Percentiles rank a stretch among this genome's conserved stretches.
phyloP scores from a whole-genome alignment of 1,284 basidiomycete genomes.

The Crepidotus sp. region DNA sequence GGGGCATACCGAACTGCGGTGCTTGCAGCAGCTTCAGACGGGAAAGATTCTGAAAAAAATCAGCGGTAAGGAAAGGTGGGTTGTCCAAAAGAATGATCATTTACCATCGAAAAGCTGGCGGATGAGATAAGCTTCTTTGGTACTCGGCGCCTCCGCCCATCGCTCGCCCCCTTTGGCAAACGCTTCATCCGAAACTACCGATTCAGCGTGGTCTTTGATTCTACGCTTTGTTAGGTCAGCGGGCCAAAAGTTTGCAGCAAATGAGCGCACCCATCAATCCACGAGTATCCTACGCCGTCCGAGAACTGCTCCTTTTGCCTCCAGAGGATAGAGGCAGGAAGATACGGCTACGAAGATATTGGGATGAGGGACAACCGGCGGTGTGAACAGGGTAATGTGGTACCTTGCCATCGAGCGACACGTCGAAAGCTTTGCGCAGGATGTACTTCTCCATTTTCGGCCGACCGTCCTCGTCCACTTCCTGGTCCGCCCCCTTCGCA shows the following conservation, averaged over 20 bases:
- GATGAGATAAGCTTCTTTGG: conserved; percentile 96
- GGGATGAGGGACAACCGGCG: conserved; percentile 1
- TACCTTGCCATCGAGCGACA: conserved; percentile 76
- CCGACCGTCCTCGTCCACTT: conserved; percentile 75
- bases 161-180: conserved; percentile 71
- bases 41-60: conserved; percentile 62
- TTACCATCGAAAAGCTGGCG: conserved; percentile 86
- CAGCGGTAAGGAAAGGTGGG: conserved; percentile 5
- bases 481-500: conserved; percentile 71
- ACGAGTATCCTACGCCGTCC: conserved; percentile 98
- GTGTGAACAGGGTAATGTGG: conserved; percentile 7
- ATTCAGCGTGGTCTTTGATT: conserved; percentile 84
- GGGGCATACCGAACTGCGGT: conserved; percentile 82
- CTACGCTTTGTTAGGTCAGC: conserved; percentile 30
- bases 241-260: not conserved
- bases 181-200: conserved; percentile 72
- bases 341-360: conserved; percentile 62
- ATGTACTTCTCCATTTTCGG: conserved; percentile 96
- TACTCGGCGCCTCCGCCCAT: conserved; percentile 87
- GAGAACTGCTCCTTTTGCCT: conserved; percentile 99
- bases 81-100: conserved; percentile 19
- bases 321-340: conserved; percentile 94
- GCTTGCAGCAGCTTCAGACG: conserved; percentile 74
- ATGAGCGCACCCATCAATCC: conserved; percentile 85
- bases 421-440: conserved; percentile 94